Percentiles rank a stretch among this genome's conserved stretches.
phyloP scores from a whole-genome alignment of 2,329 filamentous ascomycete genomes.

The Xylariaceae sp. region DNA sequence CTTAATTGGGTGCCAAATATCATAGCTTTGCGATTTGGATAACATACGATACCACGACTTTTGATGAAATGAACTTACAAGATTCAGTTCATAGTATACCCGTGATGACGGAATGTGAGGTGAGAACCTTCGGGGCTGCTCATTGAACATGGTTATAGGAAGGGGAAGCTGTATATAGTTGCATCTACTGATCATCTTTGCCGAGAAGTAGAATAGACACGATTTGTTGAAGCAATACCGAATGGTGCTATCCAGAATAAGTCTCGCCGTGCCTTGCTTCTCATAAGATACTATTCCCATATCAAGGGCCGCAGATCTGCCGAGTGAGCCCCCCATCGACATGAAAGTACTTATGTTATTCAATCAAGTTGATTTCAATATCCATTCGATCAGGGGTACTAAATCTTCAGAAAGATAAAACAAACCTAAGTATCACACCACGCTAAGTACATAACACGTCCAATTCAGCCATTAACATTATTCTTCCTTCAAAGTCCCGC shows the following conservation, averaged over 20 bases:
- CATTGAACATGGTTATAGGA: not conserved
- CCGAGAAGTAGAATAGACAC: slow-evolving; percentile 1
- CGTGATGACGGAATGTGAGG: not conserved
- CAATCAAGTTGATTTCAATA: too few species aligned
- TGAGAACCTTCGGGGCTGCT: not conserved
- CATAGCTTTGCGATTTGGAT: slow-evolving; percentile 21
- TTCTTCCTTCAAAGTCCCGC: slow-evolving; percentile 27
- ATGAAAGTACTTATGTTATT: too few species aligned
- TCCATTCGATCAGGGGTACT: too few species aligned
- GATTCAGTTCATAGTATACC: not conserved
- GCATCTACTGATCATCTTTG: slow-evolving; percentile 13
- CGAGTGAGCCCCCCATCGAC: too few species aligned
- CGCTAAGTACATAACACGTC: not conserved
- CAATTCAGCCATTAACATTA: too few species aligned
- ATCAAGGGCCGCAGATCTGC: too few species aligned
- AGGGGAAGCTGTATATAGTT: slow-evolving; percentile 20
- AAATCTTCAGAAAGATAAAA: too few species aligned
- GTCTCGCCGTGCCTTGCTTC: not conserved
- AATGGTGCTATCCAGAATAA: not conserved
- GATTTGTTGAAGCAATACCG: not conserved
- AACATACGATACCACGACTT: slow-evolving; percentile 21
- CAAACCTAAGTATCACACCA: not conserved
- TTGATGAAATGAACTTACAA: slow-evolving; percentile 9
- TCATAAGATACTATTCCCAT: too few species aligned
- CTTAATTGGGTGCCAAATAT: slow-evolving; percentile 8